These are phyloP conservation scores for Parasitella parasitica DNA, from an alignment of 371 early-diverging fungal genomes.

Conservation along the genomic window DNA sequence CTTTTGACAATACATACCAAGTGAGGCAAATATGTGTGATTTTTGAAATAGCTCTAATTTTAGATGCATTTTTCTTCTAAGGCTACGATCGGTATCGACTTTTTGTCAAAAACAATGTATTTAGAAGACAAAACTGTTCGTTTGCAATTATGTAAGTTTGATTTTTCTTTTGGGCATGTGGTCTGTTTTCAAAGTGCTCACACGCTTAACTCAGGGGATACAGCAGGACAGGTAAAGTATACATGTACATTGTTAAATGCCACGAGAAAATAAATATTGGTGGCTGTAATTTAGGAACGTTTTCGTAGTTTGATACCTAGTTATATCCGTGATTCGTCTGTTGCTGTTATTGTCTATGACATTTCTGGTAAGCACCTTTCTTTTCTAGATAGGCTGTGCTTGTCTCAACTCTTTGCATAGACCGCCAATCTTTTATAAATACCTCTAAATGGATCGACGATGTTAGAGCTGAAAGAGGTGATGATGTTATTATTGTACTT, in stretches of 20 bases:
- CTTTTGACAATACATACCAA: conserved; percentile 95
- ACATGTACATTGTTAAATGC: background rate
- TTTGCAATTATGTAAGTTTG: conserved; percentile 83
- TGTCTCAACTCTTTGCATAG: conserved; percentile 47
- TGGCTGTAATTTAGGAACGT: conserved; percentile 84
- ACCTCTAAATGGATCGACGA: conserved; percentile 98
- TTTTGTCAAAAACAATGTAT: conserved; percentile 98
- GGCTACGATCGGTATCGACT: conserved; percentile 99
- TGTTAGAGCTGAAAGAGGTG: conserved; percentile 93
- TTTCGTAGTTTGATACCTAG: conserved; percentile 97
- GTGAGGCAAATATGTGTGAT: conserved; percentile 32
- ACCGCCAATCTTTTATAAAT: conserved; percentile 88
- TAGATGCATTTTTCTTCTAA: conserved; percentile 32
- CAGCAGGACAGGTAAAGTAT: conserved; percentile 93
- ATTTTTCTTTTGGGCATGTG: background rate
- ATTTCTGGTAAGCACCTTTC: conserved; percentile 73
- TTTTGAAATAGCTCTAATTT: no score
- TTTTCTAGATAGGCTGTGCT: no score
- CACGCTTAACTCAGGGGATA: conserved; percentile 89
- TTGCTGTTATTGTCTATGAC: conserved; percentile 98
- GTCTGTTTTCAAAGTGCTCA: no score
- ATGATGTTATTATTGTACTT: conserved; percentile 93
- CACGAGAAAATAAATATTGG: no score
- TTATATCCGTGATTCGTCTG: conserved; percentile 98
- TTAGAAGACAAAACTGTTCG: conserved; percentile 95